Evolutionary conservation across 257 asterid species (phyloP).

Genomic region (Mitragyna speciosa): DNA sequence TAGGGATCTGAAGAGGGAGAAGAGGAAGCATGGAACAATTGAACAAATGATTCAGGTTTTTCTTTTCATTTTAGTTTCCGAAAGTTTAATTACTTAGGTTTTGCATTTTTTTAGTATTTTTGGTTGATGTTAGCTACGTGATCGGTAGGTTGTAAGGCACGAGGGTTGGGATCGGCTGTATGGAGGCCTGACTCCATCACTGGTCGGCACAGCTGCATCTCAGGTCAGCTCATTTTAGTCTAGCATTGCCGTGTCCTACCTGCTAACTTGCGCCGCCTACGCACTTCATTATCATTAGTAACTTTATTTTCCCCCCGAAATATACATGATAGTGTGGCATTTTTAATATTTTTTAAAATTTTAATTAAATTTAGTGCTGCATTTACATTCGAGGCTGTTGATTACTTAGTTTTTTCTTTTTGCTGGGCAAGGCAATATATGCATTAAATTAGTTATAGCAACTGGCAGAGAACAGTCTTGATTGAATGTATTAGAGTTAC

Average conservation of each 20-base stretch:
- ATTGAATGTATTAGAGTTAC: neutral
- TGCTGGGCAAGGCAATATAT: neutral
- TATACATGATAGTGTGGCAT: neutral
- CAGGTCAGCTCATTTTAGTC: constrained; percentile 49
- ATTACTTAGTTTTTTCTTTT: neutral
- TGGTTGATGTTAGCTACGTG: constrained; percentile 12
- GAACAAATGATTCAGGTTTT: constrained; percentile 73
- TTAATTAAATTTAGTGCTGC: neutral
- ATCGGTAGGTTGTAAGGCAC: constrained; percentile 65
- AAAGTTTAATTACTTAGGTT: neutral
- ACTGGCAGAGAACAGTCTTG: neutral
- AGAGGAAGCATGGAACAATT: constrained; percentile 56
- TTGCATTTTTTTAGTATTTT: neutral
- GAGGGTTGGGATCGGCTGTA: constrained; percentile 94
- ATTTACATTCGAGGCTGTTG: neutral
- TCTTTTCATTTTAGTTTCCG: neutral
- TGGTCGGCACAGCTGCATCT: constrained; percentile 90
- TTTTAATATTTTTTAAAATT: neutral
- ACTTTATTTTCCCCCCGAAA: too few relatives aligned
- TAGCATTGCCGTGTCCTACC: constrained; percentile 8
- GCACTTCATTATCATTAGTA: neutral
- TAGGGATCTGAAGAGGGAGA: constrained; percentile 71
- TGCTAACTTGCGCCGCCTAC: constrained; percentile 13
- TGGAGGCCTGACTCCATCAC: constrained; percentile 87
- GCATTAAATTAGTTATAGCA: neutral